Conservation (phyloP, 441 rosid species). For the Capsella rubella region DNA sequence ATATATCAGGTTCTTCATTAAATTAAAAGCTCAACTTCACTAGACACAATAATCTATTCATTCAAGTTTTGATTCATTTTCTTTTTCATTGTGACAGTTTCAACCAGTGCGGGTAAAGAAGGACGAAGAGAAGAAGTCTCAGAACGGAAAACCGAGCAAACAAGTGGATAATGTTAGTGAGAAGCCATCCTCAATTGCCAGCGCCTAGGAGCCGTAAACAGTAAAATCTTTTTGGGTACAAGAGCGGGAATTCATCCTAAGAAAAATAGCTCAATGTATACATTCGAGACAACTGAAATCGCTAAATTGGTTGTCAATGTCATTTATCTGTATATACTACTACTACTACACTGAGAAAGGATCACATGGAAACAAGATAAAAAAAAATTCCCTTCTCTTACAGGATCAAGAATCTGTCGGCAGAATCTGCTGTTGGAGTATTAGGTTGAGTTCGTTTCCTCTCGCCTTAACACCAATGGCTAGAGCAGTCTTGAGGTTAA, state of each 20-base stretch:
- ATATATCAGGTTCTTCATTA: slow-evolving; percentile 78
- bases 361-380: slow-evolving; percentile 13
- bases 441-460: slow-evolving; percentile 58
- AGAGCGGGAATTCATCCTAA: background rate
- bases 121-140: slow-evolving; percentile 58
- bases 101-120: slow-evolving; percentile 86
- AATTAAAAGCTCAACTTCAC: background rate
- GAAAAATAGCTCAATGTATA: slow-evolving; percentile 14
- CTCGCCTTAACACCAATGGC: slow-evolving; percentile 76
- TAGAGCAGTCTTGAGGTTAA: slow-evolving; percentile 75
- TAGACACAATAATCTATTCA: background rate
- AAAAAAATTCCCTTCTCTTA: slow-evolving; percentile 20
- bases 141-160: slow-evolving; percentile 58
- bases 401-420: slow-evolving; percentile 29
- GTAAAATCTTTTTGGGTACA: slow-evolving; percentile 29
- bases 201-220: slow-evolving; percentile 47
- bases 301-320: slow-evolving; percentile 16
- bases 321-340: slow-evolving; percentile 42
- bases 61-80: background rate
- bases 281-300: background rate
- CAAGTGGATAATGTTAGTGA: slow-evolving; percentile 56
- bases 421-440: slow-evolving; percentile 56
- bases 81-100: slow-evolving; percentile 55
- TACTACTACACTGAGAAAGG: slow-evolving; percentile 28
- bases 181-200: slow-evolving; percentile 59